Conservation (phyloP, 345 rosid species). For the Populus simonii region DNA sequence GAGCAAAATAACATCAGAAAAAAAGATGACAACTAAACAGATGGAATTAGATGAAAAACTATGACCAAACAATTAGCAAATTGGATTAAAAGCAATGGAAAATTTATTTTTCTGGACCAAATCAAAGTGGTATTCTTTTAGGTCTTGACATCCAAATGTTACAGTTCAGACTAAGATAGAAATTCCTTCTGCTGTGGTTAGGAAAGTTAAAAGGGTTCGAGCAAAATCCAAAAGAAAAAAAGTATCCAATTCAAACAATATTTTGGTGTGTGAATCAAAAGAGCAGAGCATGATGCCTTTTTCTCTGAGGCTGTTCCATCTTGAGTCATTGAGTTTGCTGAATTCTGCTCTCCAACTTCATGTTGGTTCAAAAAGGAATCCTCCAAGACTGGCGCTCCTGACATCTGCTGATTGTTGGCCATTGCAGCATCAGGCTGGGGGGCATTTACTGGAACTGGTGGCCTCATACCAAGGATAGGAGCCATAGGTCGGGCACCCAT, state of each 20-base stretch:
- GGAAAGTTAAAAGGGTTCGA: not conserved
- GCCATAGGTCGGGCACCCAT: conserved; percentile 51
- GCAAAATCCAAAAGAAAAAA: not conserved
- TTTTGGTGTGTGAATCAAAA: not conserved
- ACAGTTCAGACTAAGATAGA: too few relatives aligned
- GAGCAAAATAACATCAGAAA: not conserved
- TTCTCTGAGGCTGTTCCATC: conserved; percentile 47
- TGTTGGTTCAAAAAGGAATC: conserved; percentile 59
- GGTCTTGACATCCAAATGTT: not conserved
- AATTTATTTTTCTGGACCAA: not conserved
- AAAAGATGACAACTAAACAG: not conserved
- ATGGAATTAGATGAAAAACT: not conserved
- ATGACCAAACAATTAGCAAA: not conserved
- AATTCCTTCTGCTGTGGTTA: too few relatives aligned
- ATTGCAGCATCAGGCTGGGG: conserved; percentile 42
- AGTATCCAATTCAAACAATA: not conserved
- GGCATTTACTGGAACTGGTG: conserved; percentile 49
- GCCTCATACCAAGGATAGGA: conserved; percentile 61
- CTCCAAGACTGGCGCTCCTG: conserved; percentile 42
- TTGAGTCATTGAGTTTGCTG: conserved; percentile 38
- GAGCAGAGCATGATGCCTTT: conserved; percentile 44
- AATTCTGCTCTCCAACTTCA: conserved; percentile 41
- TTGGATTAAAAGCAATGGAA: not conserved
- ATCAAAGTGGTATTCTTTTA: not conserved
- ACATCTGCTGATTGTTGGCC: conserved; percentile 49